Base-by-base conservation (phyloP, 441 rosid genomes). In the Geranium incanum region DNA sequence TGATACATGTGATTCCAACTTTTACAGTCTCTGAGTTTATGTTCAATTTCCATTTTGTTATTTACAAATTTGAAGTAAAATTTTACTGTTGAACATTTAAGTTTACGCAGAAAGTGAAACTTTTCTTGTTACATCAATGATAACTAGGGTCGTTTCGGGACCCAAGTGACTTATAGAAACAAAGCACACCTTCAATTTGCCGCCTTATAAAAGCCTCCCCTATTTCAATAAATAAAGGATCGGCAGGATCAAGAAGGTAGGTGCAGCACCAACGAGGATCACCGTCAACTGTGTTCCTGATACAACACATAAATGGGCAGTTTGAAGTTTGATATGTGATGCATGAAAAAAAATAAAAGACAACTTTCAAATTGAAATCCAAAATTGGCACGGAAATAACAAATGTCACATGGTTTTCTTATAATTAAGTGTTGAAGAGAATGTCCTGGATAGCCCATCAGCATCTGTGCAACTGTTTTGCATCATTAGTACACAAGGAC, bases 221-320 rank as follows among this genome's bases (percentile, higher is more conserved):
- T 72, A 95, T 87, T 76, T 89, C 87, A 77, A 89, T 76, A 81
- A 95, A 95, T 77, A 92, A 81, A 69, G 98, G 90, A 81, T 95
- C 98, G 70, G 92, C 84, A 68, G 99, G 98, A 82, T 81, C 80
- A 67, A 95, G 90, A 76, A 95, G 98, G 84, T 86, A 95, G 36
- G 99, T 95, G 77, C 99, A 95, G 77, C 98, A 92, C 99, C 99
- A 95, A 68, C 79, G 92, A 68, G 90, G 77, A 84, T 91, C 82
- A 74, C 87, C 84, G 79, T 91, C 87, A 79, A 95, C 98, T 6
- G 98, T 92, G 80, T 92, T 95, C 99, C 98, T 95, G 76, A 21
- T 37, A 70, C 50, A 68, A 84, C 69, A 7, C 45, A 68, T 65
- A 72, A 74, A 63, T 68, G 36, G 75, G 74, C 75, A 68, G 13